Evolutionary conservation across 139 green algal genomes (phyloP).

Genomic region (Chlorella vulgaris): DNA sequence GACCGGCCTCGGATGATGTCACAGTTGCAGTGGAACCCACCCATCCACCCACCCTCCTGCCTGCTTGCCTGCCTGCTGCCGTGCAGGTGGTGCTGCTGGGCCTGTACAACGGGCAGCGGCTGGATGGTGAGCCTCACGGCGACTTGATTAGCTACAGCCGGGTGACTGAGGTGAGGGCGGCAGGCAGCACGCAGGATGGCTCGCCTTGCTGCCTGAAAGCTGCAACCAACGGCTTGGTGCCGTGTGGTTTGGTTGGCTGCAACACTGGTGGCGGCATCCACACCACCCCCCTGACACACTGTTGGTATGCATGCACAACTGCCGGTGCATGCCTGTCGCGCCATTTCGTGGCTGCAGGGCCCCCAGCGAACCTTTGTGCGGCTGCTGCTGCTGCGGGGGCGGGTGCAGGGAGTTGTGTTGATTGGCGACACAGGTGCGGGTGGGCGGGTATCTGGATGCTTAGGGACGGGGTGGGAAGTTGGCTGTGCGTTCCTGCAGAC

Average conservation of each 20-base stretch:
- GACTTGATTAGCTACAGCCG: slow-evolving; percentile 74
- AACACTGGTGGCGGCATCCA: neutral
- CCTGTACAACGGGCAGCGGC: slow-evolving; percentile 85
- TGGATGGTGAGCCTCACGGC: slow-evolving; percentile 59
- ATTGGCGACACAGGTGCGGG: slow-evolving; percentile 78
- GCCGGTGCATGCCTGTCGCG: too few relatives aligned
- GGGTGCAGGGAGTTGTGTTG: slow-evolving; percentile 76
- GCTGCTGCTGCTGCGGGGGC: slow-evolving; percentile 77
- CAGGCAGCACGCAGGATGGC: too few relatives aligned
- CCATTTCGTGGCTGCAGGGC: slow-evolving; percentile 13
- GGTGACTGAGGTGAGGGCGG: slow-evolving; percentile 24
- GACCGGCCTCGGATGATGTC: too few relatives aligned
- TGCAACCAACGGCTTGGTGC: too few relatives aligned
- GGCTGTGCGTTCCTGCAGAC: neutral
- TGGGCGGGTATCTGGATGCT: too few relatives aligned
- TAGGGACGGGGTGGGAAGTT: neutral
- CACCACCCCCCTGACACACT: too few relatives aligned
- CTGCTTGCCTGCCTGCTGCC: neutral
- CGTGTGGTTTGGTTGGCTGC: neutral
- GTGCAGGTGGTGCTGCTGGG: slow-evolving; percentile 79
- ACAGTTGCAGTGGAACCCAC: too few relatives aligned
- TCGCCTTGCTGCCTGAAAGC: too few relatives aligned
- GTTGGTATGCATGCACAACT: too few relatives aligned
- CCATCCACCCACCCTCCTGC: neutral
- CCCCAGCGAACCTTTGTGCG: slow-evolving; percentile 72